These are phyloP conservation scores for Talaromyces proteolyticus DNA, from an alignment of 495 filamentous ascomycete genomes.

Conservation along the genomic window DNA sequence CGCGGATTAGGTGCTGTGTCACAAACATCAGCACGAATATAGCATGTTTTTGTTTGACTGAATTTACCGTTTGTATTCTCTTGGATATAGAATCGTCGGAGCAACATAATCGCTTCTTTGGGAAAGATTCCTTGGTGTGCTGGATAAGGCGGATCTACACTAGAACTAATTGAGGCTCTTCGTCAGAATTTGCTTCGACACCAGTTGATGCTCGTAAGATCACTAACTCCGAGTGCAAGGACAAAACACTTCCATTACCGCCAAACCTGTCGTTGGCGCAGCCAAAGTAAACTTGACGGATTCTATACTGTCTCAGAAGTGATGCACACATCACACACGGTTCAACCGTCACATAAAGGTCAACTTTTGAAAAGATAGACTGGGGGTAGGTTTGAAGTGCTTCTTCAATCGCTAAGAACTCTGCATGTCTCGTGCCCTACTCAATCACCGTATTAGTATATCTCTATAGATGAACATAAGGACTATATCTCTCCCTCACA, in stretches of 20 bases:
- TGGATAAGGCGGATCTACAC: conserved; percentile 66
- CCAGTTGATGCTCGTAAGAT: not conserved
- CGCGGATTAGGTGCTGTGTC: conserved; percentile 54
- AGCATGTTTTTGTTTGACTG: not conserved
- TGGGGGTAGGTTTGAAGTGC: conserved; percentile 52
- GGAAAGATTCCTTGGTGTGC: conserved; percentile 78
- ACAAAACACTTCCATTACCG: conserved; percentile 86
- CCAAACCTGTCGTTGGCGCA: conserved; percentile 94
- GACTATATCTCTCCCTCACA: not conserved
- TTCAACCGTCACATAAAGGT: conserved; percentile 94
- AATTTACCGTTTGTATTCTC: conserved; percentile 83
- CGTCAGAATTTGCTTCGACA: not conserved
- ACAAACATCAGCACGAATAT: conserved; percentile 2
- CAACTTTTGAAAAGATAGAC: conserved; percentile 59
- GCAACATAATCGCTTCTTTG: conserved; percentile 82
- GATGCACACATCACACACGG: conserved; percentile 98
- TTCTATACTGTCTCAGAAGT: conserved; percentile 75
- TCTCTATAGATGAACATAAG: not conserved
- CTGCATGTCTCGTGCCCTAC: conserved; percentile 88
- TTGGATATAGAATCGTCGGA: conserved; percentile 93
- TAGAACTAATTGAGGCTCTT: conserved; percentile 24
- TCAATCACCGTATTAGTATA: not conserved
- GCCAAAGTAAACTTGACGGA: conserved; percentile 87
- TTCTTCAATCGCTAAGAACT: conserved; percentile 76
- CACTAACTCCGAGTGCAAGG: conserved; percentile 68